These are phyloP conservation scores for Datisca glomerata DNA, from an alignment of 306 rosid species.

Conservation along the genomic window DNA sequence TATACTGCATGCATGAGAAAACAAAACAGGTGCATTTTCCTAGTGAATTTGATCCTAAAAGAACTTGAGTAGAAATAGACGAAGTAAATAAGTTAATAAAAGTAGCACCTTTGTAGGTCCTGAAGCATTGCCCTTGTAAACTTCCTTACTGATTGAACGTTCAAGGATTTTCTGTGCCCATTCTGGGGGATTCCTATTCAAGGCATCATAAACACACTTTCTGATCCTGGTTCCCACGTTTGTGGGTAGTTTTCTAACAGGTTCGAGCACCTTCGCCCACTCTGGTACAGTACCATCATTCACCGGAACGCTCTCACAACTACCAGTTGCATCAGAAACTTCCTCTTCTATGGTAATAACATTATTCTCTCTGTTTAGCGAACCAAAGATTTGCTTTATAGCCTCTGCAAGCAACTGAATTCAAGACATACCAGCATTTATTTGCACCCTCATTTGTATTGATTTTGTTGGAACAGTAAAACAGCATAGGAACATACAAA, in stretches of 20 bases:
- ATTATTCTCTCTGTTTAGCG: constrained; percentile 39
- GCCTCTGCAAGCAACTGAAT: constrained; percentile 96
- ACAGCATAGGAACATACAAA: too few species aligned
- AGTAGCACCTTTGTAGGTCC: constrained; percentile 94
- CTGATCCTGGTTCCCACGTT: constrained; percentile 98
- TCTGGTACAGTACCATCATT: constrained; percentile 59
- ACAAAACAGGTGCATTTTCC: background rate
- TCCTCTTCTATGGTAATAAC: constrained; percentile 74
- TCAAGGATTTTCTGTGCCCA: constrained; percentile 78
- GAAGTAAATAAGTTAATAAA: constrained; percentile 15
- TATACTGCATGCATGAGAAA: background rate
- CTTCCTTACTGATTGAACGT: constrained; percentile 92
- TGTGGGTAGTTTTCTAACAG: constrained; percentile 92
- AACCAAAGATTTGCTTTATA: constrained; percentile 66
- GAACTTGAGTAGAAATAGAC: background rate
- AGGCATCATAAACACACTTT: constrained; percentile 83
- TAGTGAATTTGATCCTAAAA: background rate
- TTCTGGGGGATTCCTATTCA: constrained; percentile 74
- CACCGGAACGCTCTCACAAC: constrained; percentile 32
- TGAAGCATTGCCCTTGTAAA: constrained; percentile 97
- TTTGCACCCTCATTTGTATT: too few species aligned
- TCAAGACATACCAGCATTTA: constrained; percentile 9
- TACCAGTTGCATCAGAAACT: constrained; percentile 39
- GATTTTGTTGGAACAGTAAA: too few species aligned
- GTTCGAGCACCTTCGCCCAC: constrained; percentile 88